Evolutionary conservation across 2,329 filamentous ascomycete genomes (phyloP), one percentile per base, ranked within the genome.

Genomic region (Rutstroemia sydowiana): DNA sequence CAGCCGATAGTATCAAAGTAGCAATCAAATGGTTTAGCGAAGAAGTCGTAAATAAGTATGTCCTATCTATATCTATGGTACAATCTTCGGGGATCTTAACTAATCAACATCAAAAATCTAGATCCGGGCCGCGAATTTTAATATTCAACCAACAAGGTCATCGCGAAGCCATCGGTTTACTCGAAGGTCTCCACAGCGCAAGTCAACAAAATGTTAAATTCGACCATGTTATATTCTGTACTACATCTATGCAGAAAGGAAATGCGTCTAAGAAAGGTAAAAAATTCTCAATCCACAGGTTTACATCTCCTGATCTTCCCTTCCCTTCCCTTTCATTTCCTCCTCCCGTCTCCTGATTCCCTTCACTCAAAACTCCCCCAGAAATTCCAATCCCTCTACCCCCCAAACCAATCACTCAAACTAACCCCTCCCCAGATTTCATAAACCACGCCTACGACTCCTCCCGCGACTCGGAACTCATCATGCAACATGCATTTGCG

Each of bases 61-160:
- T 49, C 30, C 21, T 18, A 14, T 14, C n/a, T n/a, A n/a, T n/a
- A n/a, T n/a, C n/a, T n/a, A n/a, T n/a, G n/a, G n/a, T n/a, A n/a
- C n/a, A n/a, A n/a, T n/a, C 4, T 6, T 28, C 7, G 18, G 3
- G 6, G 20, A 11, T 21, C 13, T 11, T 5, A 23, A 13, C 18
- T 41, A 3, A 1, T 8, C 5, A 23, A 34, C 45, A 45, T 13
- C 3, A 13, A 7, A 6, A 23, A n/a, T 21, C 9, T 30, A 71
- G 69, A 21, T 37, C 61, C 3, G 74, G 70, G 0, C 70, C 69
- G 1, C 73, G 73, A 43, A 68, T 76, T 37, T 73, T 98, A 45
- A 84, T 97, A 50, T 98, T 97, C 76, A 97, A 96, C 68, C 93
- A 97, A 69, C 81, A 84, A 65, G 79, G 63, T 71, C 76, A 32